A percentile compares a stretch with the other conserved stretches of the same genome.
These are phyloP conservation scores for Cryptococcus sp. DNA, from an alignment of 1,284 basidiomycete species.

Conservation along the genomic window DNA sequence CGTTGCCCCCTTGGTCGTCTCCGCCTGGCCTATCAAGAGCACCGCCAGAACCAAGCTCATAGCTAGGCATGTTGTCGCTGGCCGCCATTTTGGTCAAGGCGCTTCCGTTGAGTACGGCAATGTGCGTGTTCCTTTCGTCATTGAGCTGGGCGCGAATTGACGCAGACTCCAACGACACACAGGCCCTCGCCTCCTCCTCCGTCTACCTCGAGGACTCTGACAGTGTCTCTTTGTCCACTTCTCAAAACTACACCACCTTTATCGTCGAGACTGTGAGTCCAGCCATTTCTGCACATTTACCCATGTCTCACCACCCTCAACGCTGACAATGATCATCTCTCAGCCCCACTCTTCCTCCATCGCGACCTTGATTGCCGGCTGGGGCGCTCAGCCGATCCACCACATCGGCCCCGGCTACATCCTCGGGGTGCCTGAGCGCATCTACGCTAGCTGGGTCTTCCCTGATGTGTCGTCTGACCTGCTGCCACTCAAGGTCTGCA, in stretches of 20 bases:
- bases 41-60: background rate
- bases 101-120: conserved; percentile 5
- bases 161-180: background rate
- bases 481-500: conserved; percentile 11
- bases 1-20: background rate
- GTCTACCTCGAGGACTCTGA: conserved; percentile 11
- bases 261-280: conserved; percentile 13
- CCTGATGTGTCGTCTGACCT: conserved; percentile 1
- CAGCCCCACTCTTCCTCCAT: conserved; percentile 4
- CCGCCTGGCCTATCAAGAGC: background rate
- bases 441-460: conserved; percentile 12
- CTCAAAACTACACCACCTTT: conserved; percentile 11
- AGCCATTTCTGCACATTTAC: background rate
- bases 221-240: conserved; percentile 4
- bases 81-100: conserved; percentile 7
- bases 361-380: conserved; percentile 8
- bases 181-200: conserved; percentile 7
- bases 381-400: conserved; percentile 12
- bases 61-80: conserved; percentile 11
- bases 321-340: background rate
- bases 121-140: background rate
- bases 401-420: conserved; percentile 9
- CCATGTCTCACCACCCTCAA: too few species aligned
- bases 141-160: too few species aligned
- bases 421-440: conserved; percentile 5